Conservation (phyloP, 2,329 filamentous ascomycete species). For the Magnaporthiopsis incrustans region DNA sequence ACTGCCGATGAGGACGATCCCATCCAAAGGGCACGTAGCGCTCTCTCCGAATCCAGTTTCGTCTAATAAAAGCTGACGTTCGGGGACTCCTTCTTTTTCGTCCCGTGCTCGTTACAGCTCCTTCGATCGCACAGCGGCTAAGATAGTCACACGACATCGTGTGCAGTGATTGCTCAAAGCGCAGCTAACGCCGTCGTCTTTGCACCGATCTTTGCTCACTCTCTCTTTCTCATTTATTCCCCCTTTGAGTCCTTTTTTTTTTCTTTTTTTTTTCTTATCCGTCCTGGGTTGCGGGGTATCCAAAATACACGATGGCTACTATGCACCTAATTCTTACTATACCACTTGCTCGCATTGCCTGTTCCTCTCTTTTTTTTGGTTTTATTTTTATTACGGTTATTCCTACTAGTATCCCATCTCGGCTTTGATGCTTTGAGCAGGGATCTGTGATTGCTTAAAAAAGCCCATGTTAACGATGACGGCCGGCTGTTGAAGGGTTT, state of each 20-base stretch:
- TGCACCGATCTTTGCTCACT: neutral
- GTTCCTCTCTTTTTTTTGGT: neutral
- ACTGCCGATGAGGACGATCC: constrained; percentile 53
- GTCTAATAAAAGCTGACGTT: constrained; percentile 6
- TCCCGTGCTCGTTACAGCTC: constrained; percentile 8
- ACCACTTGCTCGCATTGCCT: neutral
- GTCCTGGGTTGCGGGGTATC: neutral
- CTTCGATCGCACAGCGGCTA: constrained; percentile 12
- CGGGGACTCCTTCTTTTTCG: neutral
- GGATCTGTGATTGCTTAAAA: neutral
- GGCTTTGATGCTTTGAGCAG: neutral
- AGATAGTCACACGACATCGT: neutral
- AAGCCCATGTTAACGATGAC: neutral
- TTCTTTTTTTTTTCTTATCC: neutral
- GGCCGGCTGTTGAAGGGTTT: neutral
- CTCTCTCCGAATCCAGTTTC: constrained; percentile 32
- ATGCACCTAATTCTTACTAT: neutral
- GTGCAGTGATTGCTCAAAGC: neutral
- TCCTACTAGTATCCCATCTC: neutral
- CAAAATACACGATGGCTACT: neutral
- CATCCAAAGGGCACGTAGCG: constrained; percentile 42
- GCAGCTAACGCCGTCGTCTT: no score
- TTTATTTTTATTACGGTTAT: neutral
- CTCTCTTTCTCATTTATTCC: neutral
- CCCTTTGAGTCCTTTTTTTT: neutral